These are phyloP conservation scores for Xerocomus cyaneibrunnescens DNA, from an alignment of 1,284 basidiomycete species.

Conservation along the genomic window DNA sequence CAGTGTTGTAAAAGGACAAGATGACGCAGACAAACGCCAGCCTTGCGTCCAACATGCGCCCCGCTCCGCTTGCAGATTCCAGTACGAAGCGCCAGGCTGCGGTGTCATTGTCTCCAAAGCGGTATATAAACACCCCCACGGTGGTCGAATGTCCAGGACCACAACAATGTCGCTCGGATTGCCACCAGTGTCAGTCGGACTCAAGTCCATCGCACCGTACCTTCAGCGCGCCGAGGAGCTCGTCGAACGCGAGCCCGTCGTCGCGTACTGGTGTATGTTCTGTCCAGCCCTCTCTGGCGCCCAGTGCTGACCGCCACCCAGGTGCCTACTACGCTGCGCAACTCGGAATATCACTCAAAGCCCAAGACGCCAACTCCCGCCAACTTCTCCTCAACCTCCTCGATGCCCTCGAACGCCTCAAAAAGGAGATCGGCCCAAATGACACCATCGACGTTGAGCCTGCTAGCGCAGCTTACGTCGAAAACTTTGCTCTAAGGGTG, in stretches of 20 bases:
- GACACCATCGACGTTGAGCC: constrained; percentile 85
- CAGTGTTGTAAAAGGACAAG: background rate
- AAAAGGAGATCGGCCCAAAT: constrained; percentile 67
- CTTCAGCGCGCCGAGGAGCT: constrained; percentile 92
- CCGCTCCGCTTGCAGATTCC: background rate
- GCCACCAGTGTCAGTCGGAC: constrained; percentile 53
- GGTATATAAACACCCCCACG: constrained; percentile 6
- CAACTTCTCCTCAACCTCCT: constrained; percentile 75
- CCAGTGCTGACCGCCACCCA: constrained; percentile 29
- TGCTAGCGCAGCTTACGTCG: constrained; percentile 85
- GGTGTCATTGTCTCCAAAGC: too few relatives aligned
- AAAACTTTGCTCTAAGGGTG: constrained; percentile 91
- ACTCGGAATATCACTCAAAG: constrained; percentile 73
- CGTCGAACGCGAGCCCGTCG: constrained; percentile 75
- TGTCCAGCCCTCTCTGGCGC: background rate
- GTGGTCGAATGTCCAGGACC: too few relatives aligned
- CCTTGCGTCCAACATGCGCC: constrained; percentile 23
- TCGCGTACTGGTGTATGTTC: constrained; percentile 91
- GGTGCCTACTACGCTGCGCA: constrained; percentile 91
- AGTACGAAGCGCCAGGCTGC: too few relatives aligned
- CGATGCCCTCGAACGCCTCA: constrained; percentile 79
- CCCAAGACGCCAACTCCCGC: constrained; percentile 60
- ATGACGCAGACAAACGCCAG: constrained; percentile 2
- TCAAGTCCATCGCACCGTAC: constrained; percentile 71
- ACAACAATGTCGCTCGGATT: constrained; percentile 44